Evolutionary conservation across 768 basidiomycete genomes (phyloP).

Genomic region (Rhizopogon sp.): DNA sequence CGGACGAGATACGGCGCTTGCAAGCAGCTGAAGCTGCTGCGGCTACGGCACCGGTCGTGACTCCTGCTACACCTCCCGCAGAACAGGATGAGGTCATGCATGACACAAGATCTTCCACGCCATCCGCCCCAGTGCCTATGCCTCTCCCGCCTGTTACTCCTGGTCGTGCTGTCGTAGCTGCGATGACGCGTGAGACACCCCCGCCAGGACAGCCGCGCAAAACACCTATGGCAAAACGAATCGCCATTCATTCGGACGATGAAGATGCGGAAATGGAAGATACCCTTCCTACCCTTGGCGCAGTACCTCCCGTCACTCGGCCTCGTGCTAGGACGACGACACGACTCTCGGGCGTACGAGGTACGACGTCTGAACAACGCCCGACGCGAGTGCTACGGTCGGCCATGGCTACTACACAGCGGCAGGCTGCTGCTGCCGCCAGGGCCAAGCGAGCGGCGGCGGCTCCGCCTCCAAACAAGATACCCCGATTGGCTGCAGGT

Average conservation of each 20-base stretch:
- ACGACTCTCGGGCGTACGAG: constrained; percentile 38
- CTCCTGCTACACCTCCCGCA: constrained; percentile 77
- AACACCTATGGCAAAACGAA: constrained; percentile 75
- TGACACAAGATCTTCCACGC: constrained; percentile 36
- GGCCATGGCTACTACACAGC: constrained; percentile 49
- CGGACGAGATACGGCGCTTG: constrained; percentile 60
- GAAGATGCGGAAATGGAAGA: constrained; percentile 58
- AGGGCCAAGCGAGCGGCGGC: constrained; percentile 36
- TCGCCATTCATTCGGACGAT: constrained; percentile 62
- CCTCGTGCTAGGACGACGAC: constrained; percentile 33
- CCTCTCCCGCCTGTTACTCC: constrained; percentile 75
- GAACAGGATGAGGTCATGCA: constrained; percentile 65
- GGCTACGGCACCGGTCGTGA: constrained; percentile 44
- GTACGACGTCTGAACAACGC: constrained; percentile 65
- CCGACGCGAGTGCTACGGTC: constrained; percentile 74
- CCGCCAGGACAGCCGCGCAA: constrained; percentile 86
- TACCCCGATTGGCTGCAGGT: constrained; percentile 58
- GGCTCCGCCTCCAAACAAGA: constrained; percentile 57
- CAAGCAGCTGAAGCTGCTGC: constrained; percentile 39
- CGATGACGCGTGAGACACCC: constrained; percentile 64
- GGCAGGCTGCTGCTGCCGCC: constrained; percentile 39
- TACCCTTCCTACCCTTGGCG: constrained; percentile 57
- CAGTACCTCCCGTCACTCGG: constrained; percentile 35
- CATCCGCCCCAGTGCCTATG: constrained; percentile 16
- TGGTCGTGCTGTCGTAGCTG: constrained; percentile 62